Evolutionary conservation across 441 rosid genomes (phyloP).

Genomic region (Erodium texanum): DNA sequence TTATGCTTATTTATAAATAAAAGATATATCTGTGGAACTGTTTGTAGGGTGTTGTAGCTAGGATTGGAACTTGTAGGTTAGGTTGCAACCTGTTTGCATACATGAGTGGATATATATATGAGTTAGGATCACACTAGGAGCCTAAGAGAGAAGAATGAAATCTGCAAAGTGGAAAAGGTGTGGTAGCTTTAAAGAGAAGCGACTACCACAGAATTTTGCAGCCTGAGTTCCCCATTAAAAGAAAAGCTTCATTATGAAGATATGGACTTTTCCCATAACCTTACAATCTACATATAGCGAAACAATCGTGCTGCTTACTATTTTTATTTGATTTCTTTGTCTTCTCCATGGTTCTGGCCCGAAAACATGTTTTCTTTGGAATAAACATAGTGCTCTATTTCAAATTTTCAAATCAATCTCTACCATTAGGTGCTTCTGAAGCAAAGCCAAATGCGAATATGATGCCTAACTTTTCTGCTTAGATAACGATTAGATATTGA

Average conservation of each 20-base stretch:
- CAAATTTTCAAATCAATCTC: neutral
- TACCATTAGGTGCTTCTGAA: neutral
- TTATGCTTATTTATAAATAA: neutral
- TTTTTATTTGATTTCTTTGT: no score
- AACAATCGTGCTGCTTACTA: no score
- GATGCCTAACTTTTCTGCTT: neutral
- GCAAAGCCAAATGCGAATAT: neutral
- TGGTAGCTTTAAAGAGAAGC: neutral
- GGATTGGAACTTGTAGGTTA: no score
- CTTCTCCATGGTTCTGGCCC: no score
- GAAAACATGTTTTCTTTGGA: neutral
- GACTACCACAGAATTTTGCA: neutral
- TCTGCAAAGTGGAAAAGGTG: neutral
- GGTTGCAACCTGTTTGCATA: no score
- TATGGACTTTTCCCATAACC: neutral
- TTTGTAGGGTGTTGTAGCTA: neutral
- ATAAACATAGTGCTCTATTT: neutral
- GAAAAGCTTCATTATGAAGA: neutral
- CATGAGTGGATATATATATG: neutral
- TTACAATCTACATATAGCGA: neutral
- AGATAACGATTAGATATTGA: neutral
- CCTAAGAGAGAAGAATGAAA: neutral
- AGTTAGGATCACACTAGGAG: neutral
- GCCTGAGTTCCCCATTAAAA: neutral
- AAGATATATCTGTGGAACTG: neutral